Base-by-base conservation (phyloP, 495 filamentous ascomycete species). In the Saxispiralis lemnorum region DNA sequence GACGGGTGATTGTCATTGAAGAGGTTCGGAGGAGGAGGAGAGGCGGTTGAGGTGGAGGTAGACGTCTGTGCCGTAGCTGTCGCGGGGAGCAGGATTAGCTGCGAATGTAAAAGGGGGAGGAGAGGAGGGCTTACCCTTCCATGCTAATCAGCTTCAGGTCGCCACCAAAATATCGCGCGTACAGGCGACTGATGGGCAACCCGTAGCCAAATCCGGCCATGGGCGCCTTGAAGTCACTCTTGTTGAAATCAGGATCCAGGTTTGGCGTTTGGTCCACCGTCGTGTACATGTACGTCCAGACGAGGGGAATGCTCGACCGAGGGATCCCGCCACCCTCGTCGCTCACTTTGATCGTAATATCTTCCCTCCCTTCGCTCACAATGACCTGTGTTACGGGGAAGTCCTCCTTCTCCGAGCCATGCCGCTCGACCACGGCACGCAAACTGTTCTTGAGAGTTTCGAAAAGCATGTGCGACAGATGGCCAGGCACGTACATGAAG, bases 241-340 rank as follows among this genome's bases (percentile, higher is more conserved):
- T 93, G 63, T 97, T 87, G 62, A 96, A 96, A 59, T 95, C 87
- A 11, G 89, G 89, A 56, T 97, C 89, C 38, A 97, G 67, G 54
- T 75, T 92, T 5, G 89, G 89, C 2, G 89, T 95, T 46, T 85
- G 76, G 61, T 95, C 89, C 34, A 97, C 88, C 9, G 89, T 97
- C 15, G 89, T 97, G 56, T 96, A 97, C 89, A 96, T 97, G 57
- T 97, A 97, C 19, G 89, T 97, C 89, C 89, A 97, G 13, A 96
- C 89, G 7, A 97, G 69, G 9, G 92, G 92, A 43, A 97, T 95
- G 24, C 82, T 70, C 48, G 78, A 84, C 43, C 89, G 72, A 0
- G 87, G 84, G 19, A 97, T 95, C 35, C 89, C 89, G 48, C 89
- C 89, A 35, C 89, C 89, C 60, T 97, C 89, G 58, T 97, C 89